phyloP scores from a whole-genome alignment of 495 filamentous ascomycete genomes.

The Penicillium taxi region DNA sequence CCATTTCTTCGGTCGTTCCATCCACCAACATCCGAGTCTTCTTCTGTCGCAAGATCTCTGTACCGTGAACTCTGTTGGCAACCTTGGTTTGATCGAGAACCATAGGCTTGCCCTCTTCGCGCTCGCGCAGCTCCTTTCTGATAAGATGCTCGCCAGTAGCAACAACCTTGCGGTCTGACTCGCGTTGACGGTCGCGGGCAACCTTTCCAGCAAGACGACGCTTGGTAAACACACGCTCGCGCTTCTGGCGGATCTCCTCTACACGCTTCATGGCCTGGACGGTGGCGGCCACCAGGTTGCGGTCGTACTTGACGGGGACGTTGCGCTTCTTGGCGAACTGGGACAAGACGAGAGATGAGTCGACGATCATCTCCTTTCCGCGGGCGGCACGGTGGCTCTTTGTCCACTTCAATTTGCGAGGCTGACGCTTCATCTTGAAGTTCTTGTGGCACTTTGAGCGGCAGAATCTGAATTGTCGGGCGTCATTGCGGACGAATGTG shows the following conservation, averaged over 20 bases:
- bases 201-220: constrained; percentile 84
- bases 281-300: constrained; percentile 77
- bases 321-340: constrained; percentile 89
- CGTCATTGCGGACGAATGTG: constrained; percentile 77
- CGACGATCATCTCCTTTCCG: constrained; percentile 90
- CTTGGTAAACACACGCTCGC: constrained; percentile 89
- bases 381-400: constrained; percentile 63
- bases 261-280: constrained; percentile 88
- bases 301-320: constrained; percentile 89
- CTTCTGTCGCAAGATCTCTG: constrained; percentile 54
- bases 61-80: constrained; percentile 34
- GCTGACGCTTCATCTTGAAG: constrained; percentile 97
- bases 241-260: constrained; percentile 69
- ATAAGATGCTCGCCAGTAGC: constrained; percentile 80
- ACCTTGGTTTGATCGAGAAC: constrained; percentile 29
- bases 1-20: constrained; percentile 62
- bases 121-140: constrained; percentile 41
- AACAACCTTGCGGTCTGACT: constrained; percentile 76
- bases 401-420: constrained; percentile 81
- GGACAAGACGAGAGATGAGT: constrained; percentile 83
- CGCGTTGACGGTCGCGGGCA: constrained; percentile 59
- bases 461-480: constrained; percentile 58
- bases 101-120: constrained; percentile 37
- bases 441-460: constrained; percentile 91
- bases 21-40: constrained; percentile 57